phyloP scores from a whole-genome alignment of 441 rosid species.

The Euphorbia schlechtendalii region DNA sequence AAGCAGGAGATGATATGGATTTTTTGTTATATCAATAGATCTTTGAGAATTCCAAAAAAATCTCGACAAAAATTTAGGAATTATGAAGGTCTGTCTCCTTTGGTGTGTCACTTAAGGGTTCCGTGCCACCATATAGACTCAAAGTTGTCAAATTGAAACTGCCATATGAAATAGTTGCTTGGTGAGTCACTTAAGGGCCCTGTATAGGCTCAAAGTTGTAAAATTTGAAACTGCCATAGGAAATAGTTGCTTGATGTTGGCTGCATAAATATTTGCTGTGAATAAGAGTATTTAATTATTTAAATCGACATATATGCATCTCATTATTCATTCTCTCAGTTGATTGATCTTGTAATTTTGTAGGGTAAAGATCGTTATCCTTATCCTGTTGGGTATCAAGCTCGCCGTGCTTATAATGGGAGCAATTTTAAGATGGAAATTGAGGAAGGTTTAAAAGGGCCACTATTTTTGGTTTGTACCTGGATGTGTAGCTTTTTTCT shows the following conservation, averaged over 20 bases:
- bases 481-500: slow-evolving; percentile 11
- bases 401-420: slow-evolving; percentile 57
- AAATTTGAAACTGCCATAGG: background rate
- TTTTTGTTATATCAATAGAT: background rate
- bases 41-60: background rate
- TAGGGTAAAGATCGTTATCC: slow-evolving; percentile 93
- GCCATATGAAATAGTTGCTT: too few species aligned
- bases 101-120: too few species aligned
- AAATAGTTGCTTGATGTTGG: background rate
- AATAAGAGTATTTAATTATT: background rate
- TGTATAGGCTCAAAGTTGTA: background rate
- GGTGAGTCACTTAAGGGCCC: background rate
- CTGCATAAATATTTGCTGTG: background rate
- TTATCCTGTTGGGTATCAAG: slow-evolving; percentile 83
- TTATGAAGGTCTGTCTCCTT: background rate
- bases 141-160: too few species aligned
- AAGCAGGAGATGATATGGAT: background rate
- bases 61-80: background rate
- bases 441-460: slow-evolving; percentile 74
- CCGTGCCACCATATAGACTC: too few species aligned
- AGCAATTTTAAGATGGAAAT: slow-evolving; percentile 60
- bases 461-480: slow-evolving; percentile 60
- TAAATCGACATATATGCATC: background rate
- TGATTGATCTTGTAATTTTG: slow-evolving; percentile 10
- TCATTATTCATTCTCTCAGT: background rate